These are phyloP conservation scores for Helminthosporium solani DNA, from an alignment of 2,329 filamentous ascomycete genomes.

Conservation along the genomic window DNA sequence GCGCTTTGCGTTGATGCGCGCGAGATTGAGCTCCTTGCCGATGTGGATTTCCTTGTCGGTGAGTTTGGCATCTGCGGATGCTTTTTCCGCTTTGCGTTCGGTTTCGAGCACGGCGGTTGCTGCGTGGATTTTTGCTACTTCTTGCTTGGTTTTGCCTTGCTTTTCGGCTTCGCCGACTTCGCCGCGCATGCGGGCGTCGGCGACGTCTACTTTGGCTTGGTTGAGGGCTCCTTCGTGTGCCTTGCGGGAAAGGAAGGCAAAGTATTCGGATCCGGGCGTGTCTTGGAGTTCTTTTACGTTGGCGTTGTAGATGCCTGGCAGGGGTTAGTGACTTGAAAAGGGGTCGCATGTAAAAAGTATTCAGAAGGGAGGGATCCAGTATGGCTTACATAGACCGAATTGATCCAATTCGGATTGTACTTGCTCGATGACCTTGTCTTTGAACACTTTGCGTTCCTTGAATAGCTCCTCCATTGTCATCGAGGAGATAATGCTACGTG, in stretches of 20 bases:
- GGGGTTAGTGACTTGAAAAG: background rate
- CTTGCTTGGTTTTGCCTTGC: conserved; percentile 77
- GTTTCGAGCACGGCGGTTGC: conserved; percentile 83
- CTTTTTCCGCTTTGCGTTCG: conserved; percentile 78
- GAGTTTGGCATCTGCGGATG: conserved; percentile 73
- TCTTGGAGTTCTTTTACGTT: conserved; percentile 89
- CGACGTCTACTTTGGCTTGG: conserved; percentile 67
- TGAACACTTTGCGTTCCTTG: conserved; percentile 73
- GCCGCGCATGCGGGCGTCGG: conserved; percentile 61
- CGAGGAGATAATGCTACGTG: conserved; percentile 75
- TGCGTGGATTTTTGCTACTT: conserved; percentile 85
- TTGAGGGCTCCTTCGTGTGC: conserved; percentile 83
- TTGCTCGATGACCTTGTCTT: conserved; percentile 63
- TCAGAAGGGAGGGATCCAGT: conserved; percentile 18
- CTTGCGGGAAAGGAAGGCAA: conserved; percentile 77
- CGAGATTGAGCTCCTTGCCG: conserved; percentile 71
- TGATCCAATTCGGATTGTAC: conserved; percentile 78
- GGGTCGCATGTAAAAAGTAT: conserved; percentile 1
- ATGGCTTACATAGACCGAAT: conserved; percentile 65
- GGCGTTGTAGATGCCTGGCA: conserved; percentile 57
- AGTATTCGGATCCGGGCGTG: conserved; percentile 78
- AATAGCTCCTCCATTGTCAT: conserved; percentile 97
- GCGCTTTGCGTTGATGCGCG: conserved; percentile 71
- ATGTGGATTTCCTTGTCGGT: conserved; percentile 72
- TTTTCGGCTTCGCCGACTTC: conserved; percentile 77